These are phyloP conservation scores for Ambrosia hybrid DNA, from an alignment of 140 eudicot species.

Conservation along the genomic window DNA sequence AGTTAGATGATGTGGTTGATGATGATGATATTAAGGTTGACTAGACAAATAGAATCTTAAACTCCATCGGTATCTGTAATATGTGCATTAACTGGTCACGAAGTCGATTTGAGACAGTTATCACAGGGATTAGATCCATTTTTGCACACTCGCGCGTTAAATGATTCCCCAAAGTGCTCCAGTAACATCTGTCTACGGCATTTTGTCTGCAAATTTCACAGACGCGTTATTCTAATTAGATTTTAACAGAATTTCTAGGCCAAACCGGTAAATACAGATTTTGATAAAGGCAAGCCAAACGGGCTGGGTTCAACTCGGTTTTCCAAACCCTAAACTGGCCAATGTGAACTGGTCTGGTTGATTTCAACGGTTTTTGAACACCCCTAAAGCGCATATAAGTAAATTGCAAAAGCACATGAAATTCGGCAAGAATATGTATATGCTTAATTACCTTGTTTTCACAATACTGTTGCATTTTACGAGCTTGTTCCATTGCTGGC, in stretches of 20 bases:
- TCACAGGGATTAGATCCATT: conserved; percentile 88
- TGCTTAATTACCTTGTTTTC: conserved; percentile 70
- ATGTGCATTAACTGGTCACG: conserved; percentile 23
- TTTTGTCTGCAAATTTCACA: conserved; percentile 47
- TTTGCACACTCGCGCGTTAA: conserved; percentile 65
- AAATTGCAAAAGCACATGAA: not conserved
- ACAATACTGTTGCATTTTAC: conserved; percentile 83
- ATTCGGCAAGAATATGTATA: not conserved
- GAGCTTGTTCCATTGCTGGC: conserved; percentile 88
- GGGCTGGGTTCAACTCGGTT: not conserved
- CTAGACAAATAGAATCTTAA: conserved; percentile 1
- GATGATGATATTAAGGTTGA: not conserved
- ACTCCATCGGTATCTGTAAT: not conserved
- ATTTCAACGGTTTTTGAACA: not conserved
- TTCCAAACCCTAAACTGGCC: not conserved
- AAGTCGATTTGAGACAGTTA: conserved; percentile 64
- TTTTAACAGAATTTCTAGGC: not conserved
- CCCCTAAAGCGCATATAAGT: not conserved
- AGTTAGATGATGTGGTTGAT: not conserved
- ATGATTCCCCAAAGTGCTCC: conserved; percentile 88
- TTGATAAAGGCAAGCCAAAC: not conserved
- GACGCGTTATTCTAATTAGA: not conserved
- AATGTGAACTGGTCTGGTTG: not conserved
- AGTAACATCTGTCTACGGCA: conserved; percentile 85
- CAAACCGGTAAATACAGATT: not conserved